These are phyloP conservation scores for Triglochin maritima DNA, from an alignment of 106 monocot species.

Conservation along the genomic window DNA sequence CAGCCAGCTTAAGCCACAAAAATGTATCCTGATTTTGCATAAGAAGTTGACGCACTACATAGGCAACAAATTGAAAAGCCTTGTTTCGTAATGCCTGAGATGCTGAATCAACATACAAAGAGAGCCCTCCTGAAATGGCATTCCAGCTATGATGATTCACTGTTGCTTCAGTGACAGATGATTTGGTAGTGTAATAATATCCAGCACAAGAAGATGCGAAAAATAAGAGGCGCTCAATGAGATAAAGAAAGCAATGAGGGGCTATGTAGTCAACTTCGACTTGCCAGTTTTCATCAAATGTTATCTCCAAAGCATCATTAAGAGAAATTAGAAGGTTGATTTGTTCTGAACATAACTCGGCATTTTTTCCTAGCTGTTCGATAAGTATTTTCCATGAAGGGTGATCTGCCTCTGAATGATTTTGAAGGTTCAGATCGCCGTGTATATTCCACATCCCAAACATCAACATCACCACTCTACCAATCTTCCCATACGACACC, in stretches of 20 bases:
- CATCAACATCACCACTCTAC: constrained; percentile 24
- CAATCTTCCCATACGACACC: constrained; percentile 30
- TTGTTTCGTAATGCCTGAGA: too few relatives aligned
- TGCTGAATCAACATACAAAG: too few relatives aligned
- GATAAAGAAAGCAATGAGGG: constrained; percentile 32
- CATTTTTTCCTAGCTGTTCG: too few relatives aligned
- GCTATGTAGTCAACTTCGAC: constrained; percentile 22
- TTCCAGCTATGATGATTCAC: not conserved
- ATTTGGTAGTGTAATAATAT: constrained; percentile 14
- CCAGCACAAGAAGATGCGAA: constrained; percentile 17
- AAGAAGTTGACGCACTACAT: too few relatives aligned
- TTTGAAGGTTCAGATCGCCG: not conserved
- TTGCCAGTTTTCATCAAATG: constrained; percentile 16
- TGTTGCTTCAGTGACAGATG: constrained; percentile 15
- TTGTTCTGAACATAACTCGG: too few relatives aligned
- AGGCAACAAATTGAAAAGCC: too few relatives aligned
- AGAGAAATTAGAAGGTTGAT: not conserved
- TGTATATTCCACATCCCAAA: constrained; percentile 13
- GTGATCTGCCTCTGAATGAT: too few relatives aligned
- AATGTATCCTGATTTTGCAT: too few relatives aligned
- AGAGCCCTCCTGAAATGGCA: not conserved
- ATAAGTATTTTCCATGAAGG: too few relatives aligned
- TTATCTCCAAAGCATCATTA: constrained; percentile 8
- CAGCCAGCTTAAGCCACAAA: too few relatives aligned
- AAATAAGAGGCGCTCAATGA: constrained; percentile 25